Base-by-base conservation (phyloP, 2,329 filamentous ascomycete species). In the Fusarium marasasianum region DNA sequence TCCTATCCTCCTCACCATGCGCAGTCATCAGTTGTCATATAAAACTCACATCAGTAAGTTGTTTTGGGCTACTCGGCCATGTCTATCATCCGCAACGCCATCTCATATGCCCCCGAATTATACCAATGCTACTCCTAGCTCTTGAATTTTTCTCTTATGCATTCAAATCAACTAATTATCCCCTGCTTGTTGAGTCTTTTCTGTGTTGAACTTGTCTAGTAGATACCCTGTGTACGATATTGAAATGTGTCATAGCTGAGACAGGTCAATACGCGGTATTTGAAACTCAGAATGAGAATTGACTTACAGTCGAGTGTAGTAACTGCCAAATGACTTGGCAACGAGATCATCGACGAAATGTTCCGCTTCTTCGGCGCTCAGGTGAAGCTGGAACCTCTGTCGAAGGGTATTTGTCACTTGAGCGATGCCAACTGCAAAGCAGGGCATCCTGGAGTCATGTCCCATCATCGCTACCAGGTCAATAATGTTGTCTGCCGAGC, bases 391-490 rank as follows among this genome's bases (percentile, higher is more conserved):
- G 81, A 96, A 95, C 37, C 94, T 87, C 76, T 93, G 92, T 40
- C 93, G 85, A 71, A 96, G 83, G 50, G 90, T 90, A 64, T 87
- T 88, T 12, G 92, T 93, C 29, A 92, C 92, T 77, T 92, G 91
- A 13, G 86, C 84, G n/a, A 94, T 88, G 5, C 94, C 94, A 8
- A 91, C 91, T 3, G 91, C 89, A 80, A 93, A 96, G 83, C 94
- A 96, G 5, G 93, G 92, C 94, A 96, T 96, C 79, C 92, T 94
- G 68, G 92, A 94, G 78, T 94, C 91, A 63, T 89, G 89, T 59
- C 94, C 94, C 93, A 96, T 96, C 86, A 96, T 91, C 79, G 92
- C 92, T 22, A 96, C 94, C 8, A 96, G 84, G 81, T 94, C 94
- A 67, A 96, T 92, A 54, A 96, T 90, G 66, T 93, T 90, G 81